A percentile compares a stretch with the other conserved stretches of the same genome.
phyloP scores from a whole-genome alignment of 495 filamentous ascomycete genomes.

The Aspergillus indologenus region DNA sequence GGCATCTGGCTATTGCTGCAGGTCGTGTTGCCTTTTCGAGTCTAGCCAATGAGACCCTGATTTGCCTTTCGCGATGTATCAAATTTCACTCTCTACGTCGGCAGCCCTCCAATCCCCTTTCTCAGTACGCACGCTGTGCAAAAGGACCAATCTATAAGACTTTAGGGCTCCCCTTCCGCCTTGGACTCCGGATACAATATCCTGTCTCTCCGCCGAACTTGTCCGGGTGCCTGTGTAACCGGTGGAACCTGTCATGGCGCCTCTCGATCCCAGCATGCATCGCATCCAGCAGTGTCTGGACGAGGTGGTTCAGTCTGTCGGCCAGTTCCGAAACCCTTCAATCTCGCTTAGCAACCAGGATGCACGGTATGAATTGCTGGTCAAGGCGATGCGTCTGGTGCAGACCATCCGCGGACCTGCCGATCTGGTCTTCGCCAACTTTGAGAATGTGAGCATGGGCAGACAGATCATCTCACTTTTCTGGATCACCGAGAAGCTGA shows the following conservation, averaged over 20 bases:
- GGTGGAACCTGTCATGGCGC: neutral
- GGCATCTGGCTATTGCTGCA: neutral
- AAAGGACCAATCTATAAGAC: neutral
- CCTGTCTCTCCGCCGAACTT: neutral
- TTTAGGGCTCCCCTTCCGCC: neutral
- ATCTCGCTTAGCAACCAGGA: neutral
- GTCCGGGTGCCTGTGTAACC: neutral
- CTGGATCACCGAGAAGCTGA: neutral
- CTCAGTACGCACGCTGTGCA: neutral
- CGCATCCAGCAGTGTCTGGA: neutral
- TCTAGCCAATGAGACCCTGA: neutral
- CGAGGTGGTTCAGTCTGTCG: neutral
- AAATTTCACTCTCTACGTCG: too few species aligned
- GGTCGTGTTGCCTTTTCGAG: neutral
- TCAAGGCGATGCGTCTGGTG: constrained; percentile 6
- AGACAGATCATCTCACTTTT: too few species aligned
- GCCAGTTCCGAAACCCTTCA: neutral
- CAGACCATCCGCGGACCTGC: constrained; percentile 12
- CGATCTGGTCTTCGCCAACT: constrained; percentile 9
- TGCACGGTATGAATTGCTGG: constrained; percentile 1
- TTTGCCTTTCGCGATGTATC: too few species aligned
- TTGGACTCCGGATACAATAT: neutral
- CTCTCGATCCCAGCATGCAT: neutral
- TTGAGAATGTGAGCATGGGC: constrained; percentile 4
- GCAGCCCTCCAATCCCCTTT: too few species aligned